phyloP scores from a whole-genome alignment of 306 rosid genomes.

The Boehmeria nivea region DNA sequence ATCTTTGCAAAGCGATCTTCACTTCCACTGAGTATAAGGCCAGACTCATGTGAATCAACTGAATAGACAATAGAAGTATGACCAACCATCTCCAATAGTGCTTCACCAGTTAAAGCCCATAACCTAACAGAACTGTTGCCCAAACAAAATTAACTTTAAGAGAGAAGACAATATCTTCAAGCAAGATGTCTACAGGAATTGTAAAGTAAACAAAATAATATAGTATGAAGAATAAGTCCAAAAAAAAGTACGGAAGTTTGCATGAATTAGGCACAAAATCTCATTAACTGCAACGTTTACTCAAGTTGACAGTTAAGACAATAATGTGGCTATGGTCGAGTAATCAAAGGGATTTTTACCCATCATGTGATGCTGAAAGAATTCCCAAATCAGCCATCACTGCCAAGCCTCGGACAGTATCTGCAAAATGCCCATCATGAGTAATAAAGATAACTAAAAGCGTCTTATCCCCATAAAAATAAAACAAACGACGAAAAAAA shows the following conservation, averaged over 20 bases:
- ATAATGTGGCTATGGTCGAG: background rate
- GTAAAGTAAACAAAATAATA: background rate
- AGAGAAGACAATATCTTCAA: background rate
- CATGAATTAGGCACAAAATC: background rate
- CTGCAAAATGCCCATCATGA: constrained; percentile 44
- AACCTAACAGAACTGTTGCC: constrained; percentile 65
- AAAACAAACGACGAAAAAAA: too few relatives aligned
- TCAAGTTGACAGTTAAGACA: background rate
- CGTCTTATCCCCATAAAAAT: too few relatives aligned
- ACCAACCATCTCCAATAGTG: constrained; percentile 89
- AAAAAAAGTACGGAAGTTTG: background rate
- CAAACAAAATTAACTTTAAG: background rate
- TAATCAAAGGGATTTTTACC: constrained; percentile 41
- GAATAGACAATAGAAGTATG: constrained; percentile 91
- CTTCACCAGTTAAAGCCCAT: constrained; percentile 81
- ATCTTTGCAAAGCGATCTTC: constrained; percentile 86
- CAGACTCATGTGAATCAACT: constrained; percentile 82
- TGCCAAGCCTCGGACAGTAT: constrained; percentile 88
- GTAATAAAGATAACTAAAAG: background rate
- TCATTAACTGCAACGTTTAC: background rate
- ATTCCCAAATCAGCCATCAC: constrained; percentile 81
- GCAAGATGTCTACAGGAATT: background rate
- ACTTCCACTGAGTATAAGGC: constrained; percentile 81
- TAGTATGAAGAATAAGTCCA: background rate
- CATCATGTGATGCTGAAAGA: constrained; percentile 92